Percentiles rank a stretch among this genome's conserved stretches.
Conservation (phyloP, 148 eudicot genomes). For the Vaccinium macrocarpon region DNA sequence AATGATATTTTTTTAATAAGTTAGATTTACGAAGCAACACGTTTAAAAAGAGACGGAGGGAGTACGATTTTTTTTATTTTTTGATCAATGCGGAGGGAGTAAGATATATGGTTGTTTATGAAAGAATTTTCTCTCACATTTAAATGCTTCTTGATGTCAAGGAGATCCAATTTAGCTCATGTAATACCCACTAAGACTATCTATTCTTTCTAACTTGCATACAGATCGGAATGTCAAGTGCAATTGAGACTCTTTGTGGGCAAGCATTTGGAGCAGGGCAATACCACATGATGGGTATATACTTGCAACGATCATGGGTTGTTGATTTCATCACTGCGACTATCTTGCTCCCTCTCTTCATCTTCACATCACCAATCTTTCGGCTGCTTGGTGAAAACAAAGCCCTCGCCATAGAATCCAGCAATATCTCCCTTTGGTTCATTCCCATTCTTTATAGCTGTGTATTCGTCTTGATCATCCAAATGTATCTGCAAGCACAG, state of each 20-base stretch:
- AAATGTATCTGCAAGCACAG: slow-evolving; percentile 70
- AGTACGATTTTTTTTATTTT: too few species aligned
- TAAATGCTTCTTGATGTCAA: too few species aligned
- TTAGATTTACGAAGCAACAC: too few species aligned
- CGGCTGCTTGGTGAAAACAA: slow-evolving; percentile 42
- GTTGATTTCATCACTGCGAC: slow-evolving; percentile 39
- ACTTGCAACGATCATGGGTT: slow-evolving; percentile 67
- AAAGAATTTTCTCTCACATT: too few species aligned
- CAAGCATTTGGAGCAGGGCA: slow-evolving; percentile 77
- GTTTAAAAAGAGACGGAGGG: too few species aligned
- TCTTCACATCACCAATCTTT: slow-evolving; percentile 49
- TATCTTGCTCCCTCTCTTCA: slow-evolving; percentile 41
- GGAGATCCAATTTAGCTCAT: too few species aligned
- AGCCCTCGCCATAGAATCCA: slow-evolving; percentile 39
- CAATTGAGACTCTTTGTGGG: slow-evolving; percentile 47
- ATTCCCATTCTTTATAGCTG: slow-evolving; percentile 40
- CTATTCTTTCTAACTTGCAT: not conserved
- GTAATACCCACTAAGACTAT: too few species aligned
- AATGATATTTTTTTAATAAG: too few species aligned
- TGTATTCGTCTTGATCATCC: slow-evolving; percentile 45
- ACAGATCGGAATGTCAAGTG: slow-evolving; percentile 37
- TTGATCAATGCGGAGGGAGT: too few species aligned
- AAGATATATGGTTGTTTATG: too few species aligned
- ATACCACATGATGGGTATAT: slow-evolving; percentile 64
- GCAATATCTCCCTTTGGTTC: slow-evolving; percentile 55